These are phyloP conservation scores for Jaapia argillacea DNA, from an alignment of 768 basidiomycete species.

Conservation along the genomic window DNA sequence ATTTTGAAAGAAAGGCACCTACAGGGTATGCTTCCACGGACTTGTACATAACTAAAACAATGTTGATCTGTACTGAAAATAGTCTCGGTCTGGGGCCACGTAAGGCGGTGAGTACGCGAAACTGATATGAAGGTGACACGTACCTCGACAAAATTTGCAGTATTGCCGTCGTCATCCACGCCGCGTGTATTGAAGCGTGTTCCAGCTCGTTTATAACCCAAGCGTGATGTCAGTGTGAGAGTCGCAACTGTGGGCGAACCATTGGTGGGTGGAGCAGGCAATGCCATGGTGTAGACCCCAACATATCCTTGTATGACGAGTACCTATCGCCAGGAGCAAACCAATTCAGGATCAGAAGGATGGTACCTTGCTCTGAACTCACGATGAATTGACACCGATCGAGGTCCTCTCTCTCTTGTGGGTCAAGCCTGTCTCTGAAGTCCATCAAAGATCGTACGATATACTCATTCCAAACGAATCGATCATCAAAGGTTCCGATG, in stretches of 20 bases:
- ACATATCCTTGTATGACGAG: constrained; percentile 93
- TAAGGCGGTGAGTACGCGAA: constrained; percentile 5
- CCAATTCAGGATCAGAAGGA: too few relatives aligned
- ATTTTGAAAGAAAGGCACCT: constrained; percentile 25
- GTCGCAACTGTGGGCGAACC: constrained; percentile 67
- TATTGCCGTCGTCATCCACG: constrained; percentile 90
- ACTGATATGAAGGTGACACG: constrained; percentile 11
- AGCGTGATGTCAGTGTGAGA: constrained; percentile 72
- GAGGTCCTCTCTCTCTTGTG: constrained; percentile 57
- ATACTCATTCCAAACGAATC: constrained; percentile 94
- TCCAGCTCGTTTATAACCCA: constrained; percentile 93
- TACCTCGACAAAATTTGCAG: constrained; percentile 95
- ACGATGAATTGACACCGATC: constrained; percentile 84
- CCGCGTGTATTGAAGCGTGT: constrained; percentile 96
- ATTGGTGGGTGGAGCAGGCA: constrained; percentile 65
- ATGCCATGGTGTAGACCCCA: constrained; percentile 69
- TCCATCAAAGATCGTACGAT: constrained; percentile 81
- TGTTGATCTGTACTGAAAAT: constrained; percentile 81
- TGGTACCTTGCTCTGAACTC: too few relatives aligned
- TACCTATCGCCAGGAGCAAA: constrained; percentile 41
- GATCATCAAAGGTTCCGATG: constrained; percentile 59
- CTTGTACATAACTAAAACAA: constrained; percentile 87
- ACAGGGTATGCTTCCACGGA: constrained; percentile 93
- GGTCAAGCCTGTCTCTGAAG: constrained; percentile 73
- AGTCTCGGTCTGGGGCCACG: constrained; percentile 68